Evolutionary conservation across 352 stramenopile genomes (phyloP).

Genomic region (Pelagophyceae sp.): DNA sequence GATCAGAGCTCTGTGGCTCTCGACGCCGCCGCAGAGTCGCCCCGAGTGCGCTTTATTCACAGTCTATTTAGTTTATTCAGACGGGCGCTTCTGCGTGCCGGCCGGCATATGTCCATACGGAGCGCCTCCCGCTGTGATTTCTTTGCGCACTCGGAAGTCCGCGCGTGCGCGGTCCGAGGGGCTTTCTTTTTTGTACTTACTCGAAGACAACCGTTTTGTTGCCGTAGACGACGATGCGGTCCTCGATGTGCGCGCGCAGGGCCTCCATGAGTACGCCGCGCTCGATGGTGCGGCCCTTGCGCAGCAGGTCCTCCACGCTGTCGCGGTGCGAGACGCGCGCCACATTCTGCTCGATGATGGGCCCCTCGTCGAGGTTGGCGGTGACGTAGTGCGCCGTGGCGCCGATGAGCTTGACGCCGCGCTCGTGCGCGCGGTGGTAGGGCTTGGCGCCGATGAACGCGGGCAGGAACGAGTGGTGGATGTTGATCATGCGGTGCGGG

Average conservation of each 20-base stretch:
- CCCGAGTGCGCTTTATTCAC: too few relatives aligned
- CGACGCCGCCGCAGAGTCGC: too few relatives aligned
- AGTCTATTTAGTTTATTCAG: too few relatives aligned
- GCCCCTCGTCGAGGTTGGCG: conserved; percentile 53
- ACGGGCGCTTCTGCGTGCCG: too few relatives aligned
- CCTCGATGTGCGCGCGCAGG: conserved; percentile 54
- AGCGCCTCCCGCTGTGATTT: too few relatives aligned
- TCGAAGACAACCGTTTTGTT: conserved; percentile 38
- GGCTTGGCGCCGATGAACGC: conserved; percentile 52
- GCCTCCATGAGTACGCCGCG: conserved; percentile 46
- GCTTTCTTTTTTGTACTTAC: too few relatives aligned
- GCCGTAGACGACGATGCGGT: conserved; percentile 54
- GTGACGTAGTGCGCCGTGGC: conserved; percentile 62
- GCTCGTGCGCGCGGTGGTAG: conserved; percentile 54
- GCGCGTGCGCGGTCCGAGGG: too few relatives aligned
- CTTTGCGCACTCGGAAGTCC: too few relatives aligned
- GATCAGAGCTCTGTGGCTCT: too few relatives aligned
- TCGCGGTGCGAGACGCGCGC: conserved; percentile 47
- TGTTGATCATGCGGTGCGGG: conserved; percentile 56
- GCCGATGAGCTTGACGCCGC: conserved; percentile 62
- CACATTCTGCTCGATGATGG: conserved; percentile 56
- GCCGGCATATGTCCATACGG: too few relatives aligned
- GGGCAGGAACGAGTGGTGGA: conserved; percentile 63
- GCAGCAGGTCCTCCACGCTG: conserved; percentile 50
- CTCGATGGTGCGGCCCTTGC: conserved; percentile 50